Base-by-base conservation (phyloP, 2,329 filamentous ascomycete genomes). In the Westerdykella aurantiaca region DNA sequence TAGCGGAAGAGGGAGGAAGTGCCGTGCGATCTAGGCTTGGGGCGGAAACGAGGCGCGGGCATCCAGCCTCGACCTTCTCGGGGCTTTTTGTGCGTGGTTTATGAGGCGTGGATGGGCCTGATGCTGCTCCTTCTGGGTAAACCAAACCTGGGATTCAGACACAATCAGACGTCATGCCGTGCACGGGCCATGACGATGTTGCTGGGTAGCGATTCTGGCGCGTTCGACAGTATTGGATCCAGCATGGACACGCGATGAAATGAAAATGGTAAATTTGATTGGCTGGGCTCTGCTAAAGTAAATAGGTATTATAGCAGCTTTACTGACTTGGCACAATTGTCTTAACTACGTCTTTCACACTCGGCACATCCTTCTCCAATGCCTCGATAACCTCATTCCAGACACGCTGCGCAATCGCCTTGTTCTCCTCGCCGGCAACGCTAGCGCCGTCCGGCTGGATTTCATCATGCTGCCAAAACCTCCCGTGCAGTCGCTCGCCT, bases 1-100 rank as follows among this genome's bases (percentile, higher is more conserved):
- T 81, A 82, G 55, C 83, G 78, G 39, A 88, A 64, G 50, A 85
- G 57, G 16, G 63, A 66, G 31, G 56, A 57, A 42, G 57, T 45
- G 48, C 58, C 53, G 58, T 59, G 58, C 46, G 57, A 46, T 44
- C 50, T 51, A 40, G 58, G 55, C 53, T 59, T 62, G 48, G 56
- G 60, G 47, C 55, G 60, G 38, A 60, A 56, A 35, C 50, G 53
- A 43, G 53, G 55, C 45, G 60, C 60, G 50, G 62, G 61, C 63
- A 66, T 66, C 48, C 60, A 64, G 57, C 44, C 48, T 35, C 33
- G 25, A 29, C 25, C 25, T 29, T 29, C 25, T 5, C 7, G 25
- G 11, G 4, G 25, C 25, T 29, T 29, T 7, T 29, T 29, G 2
- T 12, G 25, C 10, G 18, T 29, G 25, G 7, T 2, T 9, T 29